A percentile compares a stretch with the other conserved stretches of the same genome.
Conservation (phyloP, 2,329 filamentous ascomycete genomes). For the Fusarium veterinarium region DNA sequence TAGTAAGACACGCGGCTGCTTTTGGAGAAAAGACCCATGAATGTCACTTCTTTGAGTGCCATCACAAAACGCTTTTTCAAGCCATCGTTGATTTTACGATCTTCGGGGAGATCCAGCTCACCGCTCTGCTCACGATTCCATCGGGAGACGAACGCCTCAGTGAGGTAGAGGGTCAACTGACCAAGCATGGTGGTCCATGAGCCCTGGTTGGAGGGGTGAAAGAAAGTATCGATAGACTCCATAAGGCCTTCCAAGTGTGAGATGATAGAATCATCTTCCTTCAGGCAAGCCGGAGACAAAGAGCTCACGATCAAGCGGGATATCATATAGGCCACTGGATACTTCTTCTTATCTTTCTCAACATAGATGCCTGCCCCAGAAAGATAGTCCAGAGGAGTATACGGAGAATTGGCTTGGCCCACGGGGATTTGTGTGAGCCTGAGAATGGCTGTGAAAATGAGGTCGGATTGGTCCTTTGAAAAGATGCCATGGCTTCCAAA, state of each 20-base stretch:
- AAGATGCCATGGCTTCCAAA: conserved; percentile 93
- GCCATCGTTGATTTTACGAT: conserved; percentile 81
- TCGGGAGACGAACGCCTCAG: conserved; percentile 95
- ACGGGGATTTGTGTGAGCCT: conserved; percentile 95
- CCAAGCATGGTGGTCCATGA: conserved; percentile 90
- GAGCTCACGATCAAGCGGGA: conserved; percentile 95
- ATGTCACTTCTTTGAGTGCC: conserved; percentile 89
- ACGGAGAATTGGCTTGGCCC: conserved; percentile 93
- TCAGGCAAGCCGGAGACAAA: conserved; percentile 83
- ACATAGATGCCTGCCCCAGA: conserved; percentile 87
- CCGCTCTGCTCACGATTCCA: conserved; percentile 97
- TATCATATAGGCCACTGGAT: conserved; percentile 91
- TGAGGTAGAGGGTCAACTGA: conserved; percentile 90
- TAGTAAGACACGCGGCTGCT: conserved; percentile 91
- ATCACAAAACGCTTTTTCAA: conserved; percentile 90
- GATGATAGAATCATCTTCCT: conserved; percentile 82
- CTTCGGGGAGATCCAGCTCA: conserved; percentile 86
- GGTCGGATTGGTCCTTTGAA: conserved; percentile 88
- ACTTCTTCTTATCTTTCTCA: conserved; percentile 93
- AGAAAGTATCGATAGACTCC: conserved; percentile 97
- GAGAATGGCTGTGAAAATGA: conserved; percentile 92
- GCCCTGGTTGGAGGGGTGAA: conserved; percentile 96
- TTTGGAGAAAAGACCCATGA: conserved; percentile 98
- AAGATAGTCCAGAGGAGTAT: conserved; percentile 84
- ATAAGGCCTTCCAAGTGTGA: conserved; percentile 90